Evolutionary conservation across 331 rosid genomes (phyloP).

Genomic region (Saraca asoca): DNA sequence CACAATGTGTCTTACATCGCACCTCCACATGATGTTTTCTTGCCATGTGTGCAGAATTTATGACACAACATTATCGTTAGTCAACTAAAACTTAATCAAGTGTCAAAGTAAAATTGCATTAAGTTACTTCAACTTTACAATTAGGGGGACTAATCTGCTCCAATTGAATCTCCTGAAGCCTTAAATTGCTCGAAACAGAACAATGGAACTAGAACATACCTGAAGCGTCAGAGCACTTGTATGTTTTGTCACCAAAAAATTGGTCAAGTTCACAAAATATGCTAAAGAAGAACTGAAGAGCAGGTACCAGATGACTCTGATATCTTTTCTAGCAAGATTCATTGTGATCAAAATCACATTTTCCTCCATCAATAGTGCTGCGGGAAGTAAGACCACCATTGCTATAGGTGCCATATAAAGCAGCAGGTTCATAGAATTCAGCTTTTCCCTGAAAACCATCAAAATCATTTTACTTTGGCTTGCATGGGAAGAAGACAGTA

Average conservation of each 20-base stretch:
- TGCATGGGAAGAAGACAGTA: neutral
- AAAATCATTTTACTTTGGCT: constrained; percentile 3
- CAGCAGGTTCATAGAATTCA: constrained; percentile 61
- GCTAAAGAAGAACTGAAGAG: constrained; percentile 61
- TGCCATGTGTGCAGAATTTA: too few relatives aligned
- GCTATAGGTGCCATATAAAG: constrained; percentile 73
- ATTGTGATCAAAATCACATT: constrained; percentile 52
- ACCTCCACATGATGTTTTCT: too few relatives aligned
- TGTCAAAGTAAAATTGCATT: too few relatives aligned
- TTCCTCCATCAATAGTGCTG: constrained; percentile 56
- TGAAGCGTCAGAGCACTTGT: constrained; percentile 72
- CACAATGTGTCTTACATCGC: too few relatives aligned
- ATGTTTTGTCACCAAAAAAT: constrained; percentile 62
- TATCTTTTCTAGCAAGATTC: constrained; percentile 53
- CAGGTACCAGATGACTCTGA: constrained; percentile 55
- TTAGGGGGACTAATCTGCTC: too few relatives aligned
- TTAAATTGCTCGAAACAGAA: neutral
- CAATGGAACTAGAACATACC: constrained; percentile 41
- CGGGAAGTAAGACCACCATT: constrained; percentile 49
- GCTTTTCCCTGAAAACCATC: constrained; percentile 47
- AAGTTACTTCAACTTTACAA: too few relatives aligned
- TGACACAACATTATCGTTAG: too few relatives aligned
- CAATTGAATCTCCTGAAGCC: neutral
- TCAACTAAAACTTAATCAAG: too few relatives aligned
- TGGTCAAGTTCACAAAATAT: constrained; percentile 66